Conservation (phyloP, 805 yeast species). For the Priceomyces haplophilus region DNA sequence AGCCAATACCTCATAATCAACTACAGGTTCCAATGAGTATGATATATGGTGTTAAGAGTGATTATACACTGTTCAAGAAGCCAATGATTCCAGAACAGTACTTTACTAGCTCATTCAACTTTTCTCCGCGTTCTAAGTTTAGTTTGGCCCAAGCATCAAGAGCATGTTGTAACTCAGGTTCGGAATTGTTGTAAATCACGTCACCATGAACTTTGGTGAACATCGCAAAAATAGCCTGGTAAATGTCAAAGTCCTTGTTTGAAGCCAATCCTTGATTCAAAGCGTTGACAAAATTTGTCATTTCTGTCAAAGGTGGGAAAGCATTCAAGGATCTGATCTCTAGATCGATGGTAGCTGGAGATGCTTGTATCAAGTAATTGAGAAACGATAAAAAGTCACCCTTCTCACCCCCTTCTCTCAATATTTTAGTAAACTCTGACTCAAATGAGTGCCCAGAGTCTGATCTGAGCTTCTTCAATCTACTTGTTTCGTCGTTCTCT, state of each 20-base stretch:
- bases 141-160: conserved; percentile 48
- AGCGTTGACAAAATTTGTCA: conserved; percentile 64
- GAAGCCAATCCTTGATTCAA: conserved; percentile 53
- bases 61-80: conserved; percentile 49
- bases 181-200: conserved; percentile 47
- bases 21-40: too few species aligned
- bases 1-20: neutral
- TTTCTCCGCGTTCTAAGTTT: conserved; percentile 41
- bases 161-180: conserved; percentile 41
- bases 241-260: conserved; percentile 68
- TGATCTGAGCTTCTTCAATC: conserved; percentile 31
- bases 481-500: conserved; percentile 23
- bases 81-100: conserved; percentile 78
- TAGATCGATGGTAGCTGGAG: conserved; percentile 79
- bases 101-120: conserved; percentile 65
- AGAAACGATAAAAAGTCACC: conserved; percentile 52
- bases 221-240: conserved; percentile 76
- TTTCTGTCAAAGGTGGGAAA: conserved; percentile 64
- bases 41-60: too few species aligned
- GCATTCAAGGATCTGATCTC: conserved; percentile 80
- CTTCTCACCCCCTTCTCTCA: conserved; percentile 50
- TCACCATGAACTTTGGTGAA: conserved; percentile 81
- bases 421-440: conserved; percentile 63
- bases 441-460: conserved; percentile 53
- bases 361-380: conserved; percentile 49